phyloP scores from a whole-genome alignment of 75 land plant genomes.

The Ceratopteris richardii region DNA sequence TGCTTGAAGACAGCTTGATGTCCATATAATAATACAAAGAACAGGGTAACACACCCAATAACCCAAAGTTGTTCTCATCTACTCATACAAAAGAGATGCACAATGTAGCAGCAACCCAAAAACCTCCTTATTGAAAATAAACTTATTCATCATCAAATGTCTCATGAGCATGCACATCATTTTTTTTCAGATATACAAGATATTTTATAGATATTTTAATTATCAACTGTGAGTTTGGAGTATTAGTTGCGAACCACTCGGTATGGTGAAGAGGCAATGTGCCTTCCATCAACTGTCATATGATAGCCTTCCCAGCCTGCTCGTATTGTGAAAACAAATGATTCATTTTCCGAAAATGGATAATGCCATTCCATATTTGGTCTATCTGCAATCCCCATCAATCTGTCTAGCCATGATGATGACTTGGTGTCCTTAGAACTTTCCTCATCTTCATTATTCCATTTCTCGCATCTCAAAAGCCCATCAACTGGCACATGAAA shows the following conservation, averaged over 20 bases:
- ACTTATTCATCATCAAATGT: too few species aligned
- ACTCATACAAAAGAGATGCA: too few species aligned
- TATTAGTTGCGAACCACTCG: conserved; percentile 37
- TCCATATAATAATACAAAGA: too few species aligned
- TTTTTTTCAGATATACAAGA: too few species aligned
- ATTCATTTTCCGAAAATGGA: conserved; percentile 49
- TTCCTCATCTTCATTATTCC: conserved; percentile 40
- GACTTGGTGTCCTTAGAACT: conserved; percentile 27
- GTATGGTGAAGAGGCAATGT: conserved; percentile 58
- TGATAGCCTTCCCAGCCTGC: conserved; percentile 75
- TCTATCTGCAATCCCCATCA: conserved; percentile 47
- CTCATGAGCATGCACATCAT: too few species aligned
- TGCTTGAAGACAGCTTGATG: too few species aligned
- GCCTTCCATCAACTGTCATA: conserved; percentile 56
- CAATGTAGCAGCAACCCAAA: too few species aligned
- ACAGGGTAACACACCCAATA: too few species aligned
- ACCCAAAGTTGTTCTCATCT: too few species aligned
- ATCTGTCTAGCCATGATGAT: conserved; percentile 52
- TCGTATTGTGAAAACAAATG: conserved; percentile 51
- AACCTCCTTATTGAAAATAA: too few species aligned
- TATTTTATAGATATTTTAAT: too few species aligned
- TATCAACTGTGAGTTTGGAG: too few species aligned
- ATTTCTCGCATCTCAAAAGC: conserved; percentile 54
- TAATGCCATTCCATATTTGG: conserved; percentile 55
- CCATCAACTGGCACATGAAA: conserved; percentile 47